A percentile compares a stretch with the other conserved stretches of the same genome.
phyloP scores from a whole-genome alignment of 208 protist species.

The Sergeia podlipaevii region DNA sequence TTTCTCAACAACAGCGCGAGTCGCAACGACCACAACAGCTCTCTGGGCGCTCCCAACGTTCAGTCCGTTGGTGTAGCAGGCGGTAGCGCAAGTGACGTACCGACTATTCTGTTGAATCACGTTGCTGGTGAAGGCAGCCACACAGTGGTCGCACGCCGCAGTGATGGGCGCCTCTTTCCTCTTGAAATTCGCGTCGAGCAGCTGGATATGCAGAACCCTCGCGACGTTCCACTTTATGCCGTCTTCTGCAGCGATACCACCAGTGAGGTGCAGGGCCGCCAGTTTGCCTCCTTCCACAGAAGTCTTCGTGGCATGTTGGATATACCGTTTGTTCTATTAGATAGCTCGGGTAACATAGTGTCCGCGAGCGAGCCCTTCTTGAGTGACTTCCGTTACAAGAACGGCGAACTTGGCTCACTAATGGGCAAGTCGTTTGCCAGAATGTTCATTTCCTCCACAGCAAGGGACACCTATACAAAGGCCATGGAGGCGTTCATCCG shows the following conservation, averaged over 20 bases:
- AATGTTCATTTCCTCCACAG: too few species aligned
- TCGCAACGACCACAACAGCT: too few species aligned
- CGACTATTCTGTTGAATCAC: neutral
- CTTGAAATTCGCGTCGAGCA: neutral
- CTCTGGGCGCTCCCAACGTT: too few species aligned
- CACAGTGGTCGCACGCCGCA: neutral
- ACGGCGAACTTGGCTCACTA: neutral
- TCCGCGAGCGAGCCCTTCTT: conserved; percentile 4
- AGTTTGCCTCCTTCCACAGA: conserved; percentile 2
- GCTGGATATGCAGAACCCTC: neutral
- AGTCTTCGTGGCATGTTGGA: conserved; percentile 1
- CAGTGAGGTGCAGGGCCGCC: neutral
- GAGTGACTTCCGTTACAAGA: neutral
- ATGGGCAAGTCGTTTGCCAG: too few species aligned
- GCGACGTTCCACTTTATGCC: conserved; percentile 7
- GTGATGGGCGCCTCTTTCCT: conserved; percentile 6
- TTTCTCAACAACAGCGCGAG: too few species aligned
- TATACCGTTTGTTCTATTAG: conserved; percentile 8
- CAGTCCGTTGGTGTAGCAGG: too few species aligned
- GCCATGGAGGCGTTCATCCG: too few species aligned
- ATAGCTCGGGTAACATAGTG: conserved; percentile 5
- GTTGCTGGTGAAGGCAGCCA: neutral
- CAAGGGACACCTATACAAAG: too few species aligned
- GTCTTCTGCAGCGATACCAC: conserved; percentile 14
- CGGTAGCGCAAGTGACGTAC: conserved; percentile 1